phyloP scores from a whole-genome alignment of 345 rosid species.

The Brassica cretica region DNA sequence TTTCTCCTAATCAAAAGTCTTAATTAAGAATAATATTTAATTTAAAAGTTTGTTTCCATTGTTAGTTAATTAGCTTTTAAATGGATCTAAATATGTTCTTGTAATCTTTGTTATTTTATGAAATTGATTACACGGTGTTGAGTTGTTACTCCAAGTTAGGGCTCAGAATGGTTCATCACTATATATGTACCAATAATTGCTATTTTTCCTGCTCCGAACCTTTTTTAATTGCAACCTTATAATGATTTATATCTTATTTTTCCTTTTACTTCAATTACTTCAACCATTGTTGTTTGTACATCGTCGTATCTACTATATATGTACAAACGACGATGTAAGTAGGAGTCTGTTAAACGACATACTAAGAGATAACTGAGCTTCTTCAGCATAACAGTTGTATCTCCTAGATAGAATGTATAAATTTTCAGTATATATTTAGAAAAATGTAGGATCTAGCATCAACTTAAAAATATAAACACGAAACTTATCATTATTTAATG shows the following conservation, averaged over 20 bases:
- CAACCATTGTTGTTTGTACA: too few relatives aligned
- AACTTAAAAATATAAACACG: neutral
- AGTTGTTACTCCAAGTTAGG: constrained; percentile 11
- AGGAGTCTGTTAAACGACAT: neutral
- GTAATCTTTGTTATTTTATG: neutral
- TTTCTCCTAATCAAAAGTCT: constrained; percentile 41
- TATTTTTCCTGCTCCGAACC: neutral
- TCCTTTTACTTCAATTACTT: neutral
- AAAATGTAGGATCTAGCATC: neutral
- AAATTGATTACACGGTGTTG: neutral
- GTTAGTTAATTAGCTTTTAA: neutral
- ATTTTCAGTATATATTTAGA: neutral
- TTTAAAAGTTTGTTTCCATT: neutral
- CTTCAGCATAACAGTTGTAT: neutral
- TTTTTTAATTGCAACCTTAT: neutral
- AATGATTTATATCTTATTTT: neutral
- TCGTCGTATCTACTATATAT: neutral
- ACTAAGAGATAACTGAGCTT: neutral
- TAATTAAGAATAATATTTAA: constrained; percentile 14
- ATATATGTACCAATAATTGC: neutral
- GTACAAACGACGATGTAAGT: neutral
- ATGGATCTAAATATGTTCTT: neutral
- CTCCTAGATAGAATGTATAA: neutral
- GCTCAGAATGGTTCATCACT: neutral
- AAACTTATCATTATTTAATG: neutral